Percentiles rank a stretch among this genome's conserved stretches.
phyloP scores from a whole-genome alignment of 306 rosid species.

The Casuarina cunninghamiana region DNA sequence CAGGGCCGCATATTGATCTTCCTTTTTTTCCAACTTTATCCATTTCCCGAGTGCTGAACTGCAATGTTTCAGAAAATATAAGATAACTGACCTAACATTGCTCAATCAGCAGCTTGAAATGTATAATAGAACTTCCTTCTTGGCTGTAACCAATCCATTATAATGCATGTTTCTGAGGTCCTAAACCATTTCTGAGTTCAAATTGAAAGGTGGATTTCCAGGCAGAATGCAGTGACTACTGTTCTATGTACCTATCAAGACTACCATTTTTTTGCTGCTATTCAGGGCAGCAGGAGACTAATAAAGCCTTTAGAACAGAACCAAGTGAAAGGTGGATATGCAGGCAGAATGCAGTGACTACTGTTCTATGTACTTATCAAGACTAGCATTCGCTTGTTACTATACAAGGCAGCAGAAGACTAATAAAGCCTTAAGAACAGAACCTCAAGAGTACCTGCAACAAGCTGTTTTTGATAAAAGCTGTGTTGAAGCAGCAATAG shows the following conservation, averaged over 20 bases:
- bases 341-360: background rate
- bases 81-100: background rate
- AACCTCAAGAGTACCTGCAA: conserved; percentile 58
- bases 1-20: conserved; percentile 77
- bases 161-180: background rate
- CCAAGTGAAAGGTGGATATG: background rate
- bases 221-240: background rate
- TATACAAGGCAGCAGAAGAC: conserved; percentile 13
- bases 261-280: conserved; percentile 12
- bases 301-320: conserved; percentile 8
- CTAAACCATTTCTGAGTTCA: background rate
- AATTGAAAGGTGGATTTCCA: background rate
- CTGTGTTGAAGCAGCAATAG: conserved; percentile 90
- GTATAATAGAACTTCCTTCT: no score
- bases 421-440: background rate
- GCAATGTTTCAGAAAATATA: conserved; percentile 27
- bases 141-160: background rate
- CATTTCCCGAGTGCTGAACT: conserved; percentile 66
- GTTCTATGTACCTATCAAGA: background rate
- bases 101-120: no score
- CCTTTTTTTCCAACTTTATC: conserved; percentile 86
- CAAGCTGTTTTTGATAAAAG: conserved; percentile 82
- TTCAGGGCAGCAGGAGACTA: conserved; percentile 12
- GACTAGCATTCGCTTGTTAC: conserved; percentile 10
- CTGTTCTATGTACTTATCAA: background rate